phyloP scores from a whole-genome alignment of 768 basidiomycete species.

The Boletus sp. region DNA sequence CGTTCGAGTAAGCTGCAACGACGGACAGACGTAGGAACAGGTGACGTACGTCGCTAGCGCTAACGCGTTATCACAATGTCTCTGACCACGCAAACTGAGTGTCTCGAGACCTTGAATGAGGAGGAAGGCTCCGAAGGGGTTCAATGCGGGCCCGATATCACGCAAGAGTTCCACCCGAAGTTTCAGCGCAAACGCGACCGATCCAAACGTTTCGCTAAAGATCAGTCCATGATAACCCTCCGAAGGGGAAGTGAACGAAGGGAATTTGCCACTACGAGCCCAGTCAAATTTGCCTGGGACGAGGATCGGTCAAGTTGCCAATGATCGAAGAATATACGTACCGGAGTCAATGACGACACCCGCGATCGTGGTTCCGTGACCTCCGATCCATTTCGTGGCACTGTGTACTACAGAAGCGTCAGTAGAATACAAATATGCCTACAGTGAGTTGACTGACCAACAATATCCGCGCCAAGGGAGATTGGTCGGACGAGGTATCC shows the following conservation, averaged over 20 bases:
- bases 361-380: slow-evolving; percentile 65
- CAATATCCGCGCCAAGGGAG: slow-evolving; percentile 56
- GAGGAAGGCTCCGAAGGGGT: slow-evolving; percentile 59
- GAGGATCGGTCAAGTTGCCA: not conserved
- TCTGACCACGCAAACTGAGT: slow-evolving; percentile 54
- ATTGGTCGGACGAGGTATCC: slow-evolving; percentile 57
- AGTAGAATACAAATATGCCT: not conserved
- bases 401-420: slow-evolving; percentile 41
- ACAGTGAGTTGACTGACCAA: slow-evolving; percentile 32
- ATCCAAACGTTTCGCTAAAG: slow-evolving; percentile 51
- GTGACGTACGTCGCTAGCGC: slow-evolving; percentile 42
- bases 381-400: slow-evolving; percentile 68
- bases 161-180: slow-evolving; percentile 52
- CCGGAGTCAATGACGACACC: slow-evolving; percentile 64
- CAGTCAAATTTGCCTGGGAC: slow-evolving; percentile 55
- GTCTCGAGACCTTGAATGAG: slow-evolving; percentile 63
- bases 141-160: slow-evolving; percentile 51
- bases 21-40: too few relatives aligned
- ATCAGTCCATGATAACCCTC: slow-evolving; percentile 57
- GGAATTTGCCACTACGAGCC: slow-evolving; percentile 51
- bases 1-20: not conserved
- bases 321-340: slow-evolving; percentile 20
- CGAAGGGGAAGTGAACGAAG: slow-evolving; percentile 52
- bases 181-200: slow-evolving; percentile 50
- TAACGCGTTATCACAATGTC: slow-evolving; percentile 59